Evolutionary conservation across 106 monocot species (phyloP).

Genomic region (Ottelia alismoides): DNA sequence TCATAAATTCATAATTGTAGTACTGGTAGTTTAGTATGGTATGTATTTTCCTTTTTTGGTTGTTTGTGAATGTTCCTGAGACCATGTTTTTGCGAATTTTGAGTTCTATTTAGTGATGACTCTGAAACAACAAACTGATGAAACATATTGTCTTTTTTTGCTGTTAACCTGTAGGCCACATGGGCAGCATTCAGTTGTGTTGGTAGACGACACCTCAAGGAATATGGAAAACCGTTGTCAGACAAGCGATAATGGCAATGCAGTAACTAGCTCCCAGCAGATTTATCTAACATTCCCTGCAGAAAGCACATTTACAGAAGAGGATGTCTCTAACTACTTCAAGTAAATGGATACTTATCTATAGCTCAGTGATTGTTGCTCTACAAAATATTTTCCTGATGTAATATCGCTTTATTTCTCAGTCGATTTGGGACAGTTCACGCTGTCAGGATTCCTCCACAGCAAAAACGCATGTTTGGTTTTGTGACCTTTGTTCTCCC

Average conservation of each 20-base stretch:
- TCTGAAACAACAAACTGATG: neutral
- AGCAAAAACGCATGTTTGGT: conserved; percentile 82
- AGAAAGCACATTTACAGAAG: conserved; percentile 65
- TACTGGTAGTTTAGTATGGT: neutral
- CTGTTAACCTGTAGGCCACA: conserved; percentile 53
- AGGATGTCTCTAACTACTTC: conserved; percentile 72
- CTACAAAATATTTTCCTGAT: neutral
- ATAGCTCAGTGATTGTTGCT: neutral
- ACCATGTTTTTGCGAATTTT: neutral
- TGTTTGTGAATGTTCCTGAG: too few relatives aligned
- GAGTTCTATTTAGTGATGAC: neutral
- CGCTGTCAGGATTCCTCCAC: conserved; percentile 70
- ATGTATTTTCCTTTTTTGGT: neutral
- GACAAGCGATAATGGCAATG: conserved; percentile 7
- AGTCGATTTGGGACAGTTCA: conserved; percentile 72
- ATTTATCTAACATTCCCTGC: conserved; percentile 90
- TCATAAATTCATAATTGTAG: neutral
- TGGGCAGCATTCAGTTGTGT: conserved; percentile 57
- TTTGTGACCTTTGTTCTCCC: conserved; percentile 73
- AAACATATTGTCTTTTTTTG: neutral
- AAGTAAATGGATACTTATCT: conserved; percentile 18
- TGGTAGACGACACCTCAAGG: conserved; percentile 38
- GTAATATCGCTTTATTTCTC: neutral
- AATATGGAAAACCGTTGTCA: conserved; percentile 33
- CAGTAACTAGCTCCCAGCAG: conserved; percentile 34